Percentiles rank a stretch among this genome's conserved stretches.
Conservation (phyloP, 2,329 filamentous ascomycete genomes). For the Ceratocystis papillata region DNA sequence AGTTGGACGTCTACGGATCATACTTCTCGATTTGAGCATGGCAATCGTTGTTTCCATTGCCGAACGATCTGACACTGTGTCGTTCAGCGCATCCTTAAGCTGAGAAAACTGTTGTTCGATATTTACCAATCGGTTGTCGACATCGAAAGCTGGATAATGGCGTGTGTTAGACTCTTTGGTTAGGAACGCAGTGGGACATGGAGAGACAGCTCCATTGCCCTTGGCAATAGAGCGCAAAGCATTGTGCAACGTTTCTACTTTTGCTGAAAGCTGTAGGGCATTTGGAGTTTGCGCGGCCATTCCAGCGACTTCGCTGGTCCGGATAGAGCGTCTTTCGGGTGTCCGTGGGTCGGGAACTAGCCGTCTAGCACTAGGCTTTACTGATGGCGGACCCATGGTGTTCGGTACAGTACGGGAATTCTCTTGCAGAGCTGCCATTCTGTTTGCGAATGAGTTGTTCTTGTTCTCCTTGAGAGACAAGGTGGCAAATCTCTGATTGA, state of each 20-base stretch:
- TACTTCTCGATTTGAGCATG: slow-evolving; percentile 64
- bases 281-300: not conserved
- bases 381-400: not conserved
- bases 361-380: not conserved
- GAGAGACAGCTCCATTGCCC: slow-evolving; percentile 14
- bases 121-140: slow-evolving; percentile 61
- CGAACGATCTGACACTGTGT: slow-evolving; percentile 55
- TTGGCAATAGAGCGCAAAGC: slow-evolving; percentile 26
- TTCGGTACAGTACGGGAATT: not conserved
- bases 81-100: slow-evolving; percentile 62
- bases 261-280: slow-evolving; percentile 8
- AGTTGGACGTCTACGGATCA: slow-evolving; percentile 28
- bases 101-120: slow-evolving; percentile 65
- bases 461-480: slow-evolving; percentile 19
- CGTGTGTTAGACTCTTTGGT: slow-evolving; percentile 61
- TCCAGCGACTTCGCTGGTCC: slow-evolving; percentile 11
- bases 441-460: not conserved
- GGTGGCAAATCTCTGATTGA: slow-evolving; percentile 16
- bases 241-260: slow-evolving; percentile 14
- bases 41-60: slow-evolving; percentile 64
- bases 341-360: not conserved
- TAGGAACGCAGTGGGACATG: slow-evolving; percentile 39
- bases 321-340: slow-evolving; percentile 1
- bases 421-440: not conserved
- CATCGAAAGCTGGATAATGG: slow-evolving; percentile 61